Evolutionary conservation across 441 rosid genomes (phyloP).

Genomic region (Adansonia grandidieri): DNA sequence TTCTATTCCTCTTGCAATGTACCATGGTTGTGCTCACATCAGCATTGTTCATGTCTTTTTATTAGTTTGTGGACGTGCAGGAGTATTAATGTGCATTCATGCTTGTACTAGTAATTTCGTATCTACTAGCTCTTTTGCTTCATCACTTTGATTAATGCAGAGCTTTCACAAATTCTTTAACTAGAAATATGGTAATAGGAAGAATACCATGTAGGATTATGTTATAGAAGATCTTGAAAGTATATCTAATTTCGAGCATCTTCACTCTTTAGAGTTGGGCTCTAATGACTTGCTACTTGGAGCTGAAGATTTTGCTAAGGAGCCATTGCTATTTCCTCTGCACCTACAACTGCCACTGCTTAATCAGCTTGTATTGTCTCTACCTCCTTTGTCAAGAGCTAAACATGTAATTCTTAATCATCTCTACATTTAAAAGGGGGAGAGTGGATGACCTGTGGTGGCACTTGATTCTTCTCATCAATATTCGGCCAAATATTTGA

Average conservation of each 20-base stretch:
- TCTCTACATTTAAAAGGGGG: slow-evolving; percentile 94
- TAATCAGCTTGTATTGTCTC: slow-evolving; percentile 71
- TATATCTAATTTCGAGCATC: slow-evolving; percentile 88
- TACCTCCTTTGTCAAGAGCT: slow-evolving; percentile 76
- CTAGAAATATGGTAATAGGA: slow-evolving; percentile 6
- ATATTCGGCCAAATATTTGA: slow-evolving; percentile 81
- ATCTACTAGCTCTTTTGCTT: background rate
- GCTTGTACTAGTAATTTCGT: background rate
- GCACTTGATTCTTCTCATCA: slow-evolving; percentile 93
- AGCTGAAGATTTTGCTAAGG: slow-evolving; percentile 86
- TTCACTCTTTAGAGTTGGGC: slow-evolving; percentile 88
- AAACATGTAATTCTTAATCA: slow-evolving; percentile 94
- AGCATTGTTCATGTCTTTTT: background rate
- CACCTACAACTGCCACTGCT: slow-evolving; percentile 87
- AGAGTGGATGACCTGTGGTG: slow-evolving; percentile 74
- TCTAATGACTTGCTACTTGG: slow-evolving; percentile 70
- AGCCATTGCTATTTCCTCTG: slow-evolving; percentile 85
- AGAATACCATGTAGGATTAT: slow-evolving; percentile 50
- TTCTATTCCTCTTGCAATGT: no score
- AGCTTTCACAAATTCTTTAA: background rate
- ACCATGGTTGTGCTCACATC: no score
- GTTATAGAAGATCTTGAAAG: slow-evolving; percentile 94
- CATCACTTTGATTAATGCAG: background rate
- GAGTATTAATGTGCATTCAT: slow-evolving; percentile 6
- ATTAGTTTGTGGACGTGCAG: background rate